A percentile compares a stretch with the other conserved stretches of the same genome.
These are phyloP conservation scores for Patellifolia procumbens DNA, from an alignment of 179 eudicot genomes.

Conservation along the genomic window DNA sequence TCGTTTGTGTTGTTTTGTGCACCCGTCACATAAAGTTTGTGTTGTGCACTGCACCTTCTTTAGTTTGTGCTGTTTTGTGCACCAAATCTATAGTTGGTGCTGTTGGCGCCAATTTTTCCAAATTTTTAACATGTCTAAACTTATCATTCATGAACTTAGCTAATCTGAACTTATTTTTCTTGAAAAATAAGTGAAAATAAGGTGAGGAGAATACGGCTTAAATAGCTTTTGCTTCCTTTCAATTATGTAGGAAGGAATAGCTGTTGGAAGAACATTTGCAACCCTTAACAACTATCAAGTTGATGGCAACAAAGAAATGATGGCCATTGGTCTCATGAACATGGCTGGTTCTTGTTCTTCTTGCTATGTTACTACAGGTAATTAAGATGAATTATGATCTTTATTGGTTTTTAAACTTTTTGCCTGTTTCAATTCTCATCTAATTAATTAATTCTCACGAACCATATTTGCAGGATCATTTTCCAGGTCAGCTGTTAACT, in stretches of 20 bases:
- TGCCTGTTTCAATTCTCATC: not conserved
- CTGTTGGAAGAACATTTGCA: slow-evolving; percentile 98
- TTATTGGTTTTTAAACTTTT: not conserved
- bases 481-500: slow-evolving; percentile 93
- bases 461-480: slow-evolving; percentile 65
- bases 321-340: slow-evolving; percentile 96
- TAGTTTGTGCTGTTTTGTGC: too few relatives aligned
- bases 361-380: slow-evolving; percentile 93
- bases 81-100: too few relatives aligned
- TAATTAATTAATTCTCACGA: not conserved
- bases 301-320: slow-evolving; percentile 98
- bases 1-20: too few relatives aligned
- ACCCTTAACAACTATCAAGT: slow-evolving; percentile 85
- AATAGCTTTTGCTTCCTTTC: not conserved
- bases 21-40: too few relatives aligned
- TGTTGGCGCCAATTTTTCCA: too few relatives aligned
- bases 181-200: not conserved
- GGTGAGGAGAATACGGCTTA: too few relatives aligned
- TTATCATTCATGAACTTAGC: too few relatives aligned
- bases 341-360: slow-evolving; percentile 97
- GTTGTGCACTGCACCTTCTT: too few relatives aligned
- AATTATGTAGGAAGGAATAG: slow-evolving; percentile 80
- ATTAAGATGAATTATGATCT: not conserved
- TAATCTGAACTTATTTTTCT: not conserved
- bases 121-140: too few relatives aligned